Evolutionary conservation across 495 filamentous ascomycete species (phyloP).

Genomic region (Penicillium flavigenum): DNA sequence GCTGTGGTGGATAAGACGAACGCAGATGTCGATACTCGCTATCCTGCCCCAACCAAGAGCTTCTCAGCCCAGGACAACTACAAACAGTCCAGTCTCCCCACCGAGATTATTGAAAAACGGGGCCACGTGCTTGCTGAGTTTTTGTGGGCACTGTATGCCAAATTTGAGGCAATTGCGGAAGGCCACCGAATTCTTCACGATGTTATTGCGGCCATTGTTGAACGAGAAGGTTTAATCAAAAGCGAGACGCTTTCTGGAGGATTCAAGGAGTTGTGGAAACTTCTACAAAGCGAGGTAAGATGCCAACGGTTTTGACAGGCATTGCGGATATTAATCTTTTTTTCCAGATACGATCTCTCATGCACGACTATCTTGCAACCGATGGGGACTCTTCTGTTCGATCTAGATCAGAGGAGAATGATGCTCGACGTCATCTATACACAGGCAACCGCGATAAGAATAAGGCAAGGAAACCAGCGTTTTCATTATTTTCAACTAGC

Average conservation of each 20-base stretch:
- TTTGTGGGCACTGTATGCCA: slow-evolving; percentile 88
- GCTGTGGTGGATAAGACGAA: slow-evolving; percentile 92
- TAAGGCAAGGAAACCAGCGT: slow-evolving; percentile 43
- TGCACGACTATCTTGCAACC: slow-evolving; percentile 97
- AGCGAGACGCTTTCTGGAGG: slow-evolving; percentile 63
- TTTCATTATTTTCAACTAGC: slow-evolving; percentile 23
- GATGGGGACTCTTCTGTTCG: slow-evolving; percentile 67
- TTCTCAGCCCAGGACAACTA: slow-evolving; percentile 47
- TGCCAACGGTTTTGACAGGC: background rate
- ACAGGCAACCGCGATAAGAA: slow-evolving; percentile 65
- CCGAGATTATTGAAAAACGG: slow-evolving; percentile 66
- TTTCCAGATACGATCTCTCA: slow-evolving; percentile 71
- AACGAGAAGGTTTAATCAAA: slow-evolving; percentile 64
- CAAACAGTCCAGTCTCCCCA: slow-evolving; percentile 54
- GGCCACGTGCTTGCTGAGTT: slow-evolving; percentile 85
- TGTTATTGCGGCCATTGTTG: slow-evolving; percentile 75
- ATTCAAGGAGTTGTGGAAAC: slow-evolving; percentile 92
- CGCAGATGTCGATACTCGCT: slow-evolving; percentile 85
- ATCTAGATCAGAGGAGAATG: slow-evolving; percentile 45
- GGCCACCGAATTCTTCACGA: slow-evolving; percentile 93
- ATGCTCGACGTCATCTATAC: slow-evolving; percentile 56
- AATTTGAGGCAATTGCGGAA: slow-evolving; percentile 95
- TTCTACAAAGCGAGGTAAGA: slow-evolving; percentile 72
- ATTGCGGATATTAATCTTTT: background rate
- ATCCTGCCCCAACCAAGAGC: slow-evolving; percentile 67